Conservation (phyloP, 164 flowering plant genomes). For the Cinnamomum chago region DNA sequence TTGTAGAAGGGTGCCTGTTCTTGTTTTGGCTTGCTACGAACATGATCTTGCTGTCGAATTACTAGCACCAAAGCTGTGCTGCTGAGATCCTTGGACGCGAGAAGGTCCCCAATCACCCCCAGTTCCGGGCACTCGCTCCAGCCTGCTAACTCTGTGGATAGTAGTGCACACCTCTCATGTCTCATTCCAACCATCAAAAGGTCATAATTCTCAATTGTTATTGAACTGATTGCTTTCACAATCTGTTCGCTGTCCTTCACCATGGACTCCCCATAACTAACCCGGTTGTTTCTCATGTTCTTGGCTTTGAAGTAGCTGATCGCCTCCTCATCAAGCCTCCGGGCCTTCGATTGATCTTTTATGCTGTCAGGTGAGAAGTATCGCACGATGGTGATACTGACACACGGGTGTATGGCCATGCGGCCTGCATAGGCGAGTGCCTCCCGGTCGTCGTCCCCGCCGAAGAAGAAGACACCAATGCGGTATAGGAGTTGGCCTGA, state of each 20-base stretch:
- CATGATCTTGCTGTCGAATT: slow-evolving; percentile 33
- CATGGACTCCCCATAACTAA: slow-evolving; percentile 18
- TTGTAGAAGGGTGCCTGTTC: not conserved
- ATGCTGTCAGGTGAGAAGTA: not conserved
- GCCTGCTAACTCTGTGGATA: slow-evolving; percentile 23
- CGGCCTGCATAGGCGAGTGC: slow-evolving; percentile 40
- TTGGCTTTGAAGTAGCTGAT: slow-evolving; percentile 9
- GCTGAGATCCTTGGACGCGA: slow-evolving; percentile 29
- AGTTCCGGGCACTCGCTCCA: slow-evolving; percentile 51
- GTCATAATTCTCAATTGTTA: slow-evolving; percentile 22
- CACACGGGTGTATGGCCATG: slow-evolving; percentile 23
- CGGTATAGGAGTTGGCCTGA: slow-evolving; percentile 2
- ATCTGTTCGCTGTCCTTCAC: slow-evolving; percentile 28
- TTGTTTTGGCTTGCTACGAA: not conserved
- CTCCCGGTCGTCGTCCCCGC: slow-evolving; percentile 45
- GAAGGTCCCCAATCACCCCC: slow-evolving; percentile 46
- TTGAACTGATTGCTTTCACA: not conserved
- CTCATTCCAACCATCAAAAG: slow-evolving; percentile 50
- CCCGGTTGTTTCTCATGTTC: not conserved
- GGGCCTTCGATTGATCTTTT: not conserved
- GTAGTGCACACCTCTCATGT: slow-evolving; percentile 15
- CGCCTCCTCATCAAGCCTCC: slow-evolving; percentile 16
- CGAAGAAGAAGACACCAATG: slow-evolving; percentile 17
- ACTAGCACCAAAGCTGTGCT: slow-evolving; percentile 30
- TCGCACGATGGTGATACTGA: not conserved